Percentiles rank a stretch among this genome's conserved stretches.
These are phyloP conservation scores for Cicer arietinum DNA, from an alignment of 306 rosid genomes.

Conservation along the genomic window DNA sequence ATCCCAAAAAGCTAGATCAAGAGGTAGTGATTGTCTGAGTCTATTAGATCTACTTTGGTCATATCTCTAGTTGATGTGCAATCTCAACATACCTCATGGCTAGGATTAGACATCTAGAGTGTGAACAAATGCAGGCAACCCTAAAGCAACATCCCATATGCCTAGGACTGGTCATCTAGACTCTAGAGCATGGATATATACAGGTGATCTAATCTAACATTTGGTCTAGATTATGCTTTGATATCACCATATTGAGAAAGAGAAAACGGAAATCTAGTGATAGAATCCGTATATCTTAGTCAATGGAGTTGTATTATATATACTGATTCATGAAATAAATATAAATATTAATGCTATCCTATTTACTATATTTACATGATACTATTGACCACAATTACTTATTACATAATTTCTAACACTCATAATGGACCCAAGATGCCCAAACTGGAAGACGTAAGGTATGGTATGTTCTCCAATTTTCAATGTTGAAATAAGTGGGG, in stretches of 20 bases:
- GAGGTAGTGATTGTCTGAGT: background rate
- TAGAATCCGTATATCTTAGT: background rate
- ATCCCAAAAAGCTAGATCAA: background rate
- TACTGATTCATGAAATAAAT: background rate
- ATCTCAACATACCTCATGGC: background rate
- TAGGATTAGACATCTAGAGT: background rate
- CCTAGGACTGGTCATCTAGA: background rate
- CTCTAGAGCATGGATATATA: background rate
- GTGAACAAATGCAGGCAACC: background rate
- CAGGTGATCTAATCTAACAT: background rate
- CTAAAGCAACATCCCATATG: background rate
- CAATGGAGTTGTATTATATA: background rate
- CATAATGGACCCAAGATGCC: background rate
- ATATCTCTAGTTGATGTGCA: background rate
- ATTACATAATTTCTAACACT: background rate
- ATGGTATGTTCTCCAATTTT: slow-evolving; percentile 16
- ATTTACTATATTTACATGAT: background rate
- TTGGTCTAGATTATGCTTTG: background rate
- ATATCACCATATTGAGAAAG: background rate
- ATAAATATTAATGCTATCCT: background rate
- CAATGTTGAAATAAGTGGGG: background rate
- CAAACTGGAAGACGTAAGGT: background rate
- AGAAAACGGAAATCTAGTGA: background rate
- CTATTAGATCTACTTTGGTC: background rate
- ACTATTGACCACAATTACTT: background rate